A percentile compares a stretch with the other conserved stretches of the same genome.
Conservation (phyloP, 495 filamentous ascomycete genomes). For the Aspergillus avenaceus region DNA sequence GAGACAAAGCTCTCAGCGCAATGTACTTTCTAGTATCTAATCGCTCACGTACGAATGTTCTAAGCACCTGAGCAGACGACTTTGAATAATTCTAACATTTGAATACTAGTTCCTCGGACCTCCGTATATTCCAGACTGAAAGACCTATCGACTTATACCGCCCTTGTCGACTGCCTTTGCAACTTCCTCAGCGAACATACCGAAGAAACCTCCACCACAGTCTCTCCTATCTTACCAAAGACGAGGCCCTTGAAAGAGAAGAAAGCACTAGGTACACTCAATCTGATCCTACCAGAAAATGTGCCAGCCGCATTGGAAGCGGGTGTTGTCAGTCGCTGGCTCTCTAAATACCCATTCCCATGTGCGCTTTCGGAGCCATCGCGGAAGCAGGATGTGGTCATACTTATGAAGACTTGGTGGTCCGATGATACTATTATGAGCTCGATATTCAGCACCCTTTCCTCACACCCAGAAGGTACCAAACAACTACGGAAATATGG, state of each 20-base stretch:
- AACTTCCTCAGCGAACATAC: constrained; percentile 43
- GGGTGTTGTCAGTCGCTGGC: constrained; percentile 45
- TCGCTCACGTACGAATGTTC: constrained; percentile 33
- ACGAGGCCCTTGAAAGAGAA: constrained; percentile 41
- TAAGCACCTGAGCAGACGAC: background rate
- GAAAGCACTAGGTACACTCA: constrained; percentile 37
- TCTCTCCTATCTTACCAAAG: constrained; percentile 42
- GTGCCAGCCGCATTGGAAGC: constrained; percentile 37
- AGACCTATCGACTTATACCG: constrained; percentile 35
- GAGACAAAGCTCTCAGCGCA: constrained; percentile 37
- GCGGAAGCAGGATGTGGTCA: constrained; percentile 36
- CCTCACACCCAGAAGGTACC: constrained; percentile 26
- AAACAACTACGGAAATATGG: constrained; percentile 43
- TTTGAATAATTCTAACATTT: constrained; percentile 9
- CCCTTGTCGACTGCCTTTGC: constrained; percentile 44
- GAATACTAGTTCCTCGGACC: constrained; percentile 31
- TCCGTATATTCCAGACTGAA: constrained; percentile 35
- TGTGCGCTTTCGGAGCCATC: constrained; percentile 33
- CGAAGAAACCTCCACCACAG: constrained; percentile 31
- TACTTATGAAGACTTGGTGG: constrained; percentile 46
- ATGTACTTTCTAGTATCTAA: constrained; percentile 42
- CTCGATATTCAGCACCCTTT: constrained; percentile 34
- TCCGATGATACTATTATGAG: constrained; percentile 44
- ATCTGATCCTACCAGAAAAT: constrained; percentile 35
- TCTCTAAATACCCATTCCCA: constrained; percentile 47